Base-by-base conservation (phyloP, 805 yeast species). In the Brettanomyces anomalus region DNA sequence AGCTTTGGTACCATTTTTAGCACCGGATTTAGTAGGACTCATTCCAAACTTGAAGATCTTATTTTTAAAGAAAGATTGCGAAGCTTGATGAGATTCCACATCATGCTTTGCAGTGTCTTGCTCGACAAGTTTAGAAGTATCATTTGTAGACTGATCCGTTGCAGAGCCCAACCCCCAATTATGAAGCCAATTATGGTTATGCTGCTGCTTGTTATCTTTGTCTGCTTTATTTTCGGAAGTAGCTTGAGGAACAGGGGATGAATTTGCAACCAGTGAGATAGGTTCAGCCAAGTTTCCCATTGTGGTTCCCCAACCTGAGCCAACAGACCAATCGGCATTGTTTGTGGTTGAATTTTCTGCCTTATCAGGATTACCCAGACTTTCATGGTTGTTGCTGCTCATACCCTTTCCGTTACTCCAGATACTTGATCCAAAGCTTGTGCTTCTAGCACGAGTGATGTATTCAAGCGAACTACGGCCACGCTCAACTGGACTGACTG, bases 61-160 rank as follows among this genome's bases (percentile, higher is more conserved):
- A 41, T 55, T 58, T 37, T 61, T 61, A 51, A 67, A 59, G 36
- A 67, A 62, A 6, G 67, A 62, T 7, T 70, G 68, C 4, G 71
- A 63, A 2, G 59, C 43, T n/a, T 53, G 48, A 13, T 44, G 48
- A n/a, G 39, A 42, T 30, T 38, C 46, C 24, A 38, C 18, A 46
- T 45, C 18, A 18, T 42, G 28, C 8, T 24, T 24, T 2, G 10
- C 6, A 7, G 36, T 48, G 2, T 56, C 18, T 15, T 40, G 20
- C 32, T 26, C 34, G 13, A 24, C 26, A 5, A 35, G 21, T 16
- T 34, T 13, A n/a, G 37, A 8, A 8, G 40, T 14, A 43, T 6
- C 2, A 51, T 49, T 7, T 48, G 46, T 3, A 16, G 18, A 13
- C n/a, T 15, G 13, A 8, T 35, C 37, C 20, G 21, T 35, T 35